Percentiles rank a stretch among this genome's conserved stretches.
Evolutionary conservation across 1,139 yeast genomes (phyloP).

Genomic region (Eremothecium cymbalariae): DNA sequence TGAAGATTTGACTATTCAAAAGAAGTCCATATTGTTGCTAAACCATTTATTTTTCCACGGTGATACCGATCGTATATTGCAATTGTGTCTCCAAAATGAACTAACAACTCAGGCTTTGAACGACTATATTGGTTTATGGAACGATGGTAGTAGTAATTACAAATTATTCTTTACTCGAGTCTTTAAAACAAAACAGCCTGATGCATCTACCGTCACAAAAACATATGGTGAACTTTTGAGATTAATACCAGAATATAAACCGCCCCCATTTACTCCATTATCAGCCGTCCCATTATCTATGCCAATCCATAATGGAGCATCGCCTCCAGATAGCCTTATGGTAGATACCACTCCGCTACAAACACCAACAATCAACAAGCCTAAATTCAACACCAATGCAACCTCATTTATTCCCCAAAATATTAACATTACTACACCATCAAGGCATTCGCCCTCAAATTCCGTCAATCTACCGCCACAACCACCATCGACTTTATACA

Average conservation of each 20-base stretch:
- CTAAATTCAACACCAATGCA: constrained; percentile 12
- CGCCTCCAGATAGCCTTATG: not conserved
- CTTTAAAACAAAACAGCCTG: constrained; percentile 18
- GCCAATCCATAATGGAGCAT: not conserved
- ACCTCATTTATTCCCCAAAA: constrained; percentile 10
- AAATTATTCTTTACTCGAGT: constrained; percentile 17
- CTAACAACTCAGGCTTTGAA: constrained; percentile 24
- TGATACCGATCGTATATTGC: constrained; percentile 12
- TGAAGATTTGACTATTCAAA: constrained; percentile 30
- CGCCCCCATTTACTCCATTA: not conserved
- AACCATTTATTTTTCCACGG: constrained; percentile 32
- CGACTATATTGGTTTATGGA: constrained; percentile 29
- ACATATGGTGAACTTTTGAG: constrained; percentile 12
- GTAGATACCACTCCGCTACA: constrained; percentile 2
- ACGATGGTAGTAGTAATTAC: constrained; percentile 29
- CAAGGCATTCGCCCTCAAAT: constrained; percentile 4
- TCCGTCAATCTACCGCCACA: constrained; percentile 2
- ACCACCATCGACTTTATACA: constrained; percentile 2
- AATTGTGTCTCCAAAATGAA: constrained; percentile 22
- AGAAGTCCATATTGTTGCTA: constrained; percentile 29
- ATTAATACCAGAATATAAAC: constrained; percentile 8
- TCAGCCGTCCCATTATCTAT: not conserved
- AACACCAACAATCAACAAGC: constrained; percentile 3
- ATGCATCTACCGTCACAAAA: constrained; percentile 9
- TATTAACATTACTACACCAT: constrained; percentile 2